These are phyloP conservation scores for Vaccinium myrtillus DNA, from an alignment of 148 eudicot genomes.

Conservation along the genomic window DNA sequence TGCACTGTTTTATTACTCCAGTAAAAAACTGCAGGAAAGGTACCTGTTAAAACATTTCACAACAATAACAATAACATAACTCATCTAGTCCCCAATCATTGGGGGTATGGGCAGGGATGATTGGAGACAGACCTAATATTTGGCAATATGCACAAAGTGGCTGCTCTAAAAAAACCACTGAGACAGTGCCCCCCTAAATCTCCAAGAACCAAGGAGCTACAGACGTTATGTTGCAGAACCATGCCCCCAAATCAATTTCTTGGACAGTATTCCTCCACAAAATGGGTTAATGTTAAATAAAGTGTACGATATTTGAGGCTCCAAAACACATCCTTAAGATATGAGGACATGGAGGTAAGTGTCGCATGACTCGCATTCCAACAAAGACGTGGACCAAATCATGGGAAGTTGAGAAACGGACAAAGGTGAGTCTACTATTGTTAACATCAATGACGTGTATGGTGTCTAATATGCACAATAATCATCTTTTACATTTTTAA, in stretches of 20 bases:
- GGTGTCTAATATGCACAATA: background rate
- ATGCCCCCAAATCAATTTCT: no score
- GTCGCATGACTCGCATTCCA: background rate
- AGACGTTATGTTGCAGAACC: no score
- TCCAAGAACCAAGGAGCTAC: no score
- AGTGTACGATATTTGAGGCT: background rate
- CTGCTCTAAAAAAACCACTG: no score
- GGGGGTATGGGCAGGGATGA: no score
- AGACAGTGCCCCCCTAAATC: no score
- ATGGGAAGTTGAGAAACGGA: background rate
- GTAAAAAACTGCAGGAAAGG: background rate
- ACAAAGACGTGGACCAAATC: background rate
- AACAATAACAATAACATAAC: no score
- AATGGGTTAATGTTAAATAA: background rate
- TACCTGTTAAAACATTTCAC: background rate
- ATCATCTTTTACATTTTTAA: background rate
- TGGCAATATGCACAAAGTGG: no score
- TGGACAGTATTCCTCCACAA: background rate
- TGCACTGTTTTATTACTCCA: background rate
- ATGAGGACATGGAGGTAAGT: background rate
- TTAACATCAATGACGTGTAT: background rate
- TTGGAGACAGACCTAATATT: no score
- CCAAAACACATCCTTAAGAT: background rate
- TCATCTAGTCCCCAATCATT: no score
- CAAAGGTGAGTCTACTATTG: background rate